phyloP scores from a whole-genome alignment of 2,329 filamentous ascomycete species.

The Cucurbitaria berberidis region DNA sequence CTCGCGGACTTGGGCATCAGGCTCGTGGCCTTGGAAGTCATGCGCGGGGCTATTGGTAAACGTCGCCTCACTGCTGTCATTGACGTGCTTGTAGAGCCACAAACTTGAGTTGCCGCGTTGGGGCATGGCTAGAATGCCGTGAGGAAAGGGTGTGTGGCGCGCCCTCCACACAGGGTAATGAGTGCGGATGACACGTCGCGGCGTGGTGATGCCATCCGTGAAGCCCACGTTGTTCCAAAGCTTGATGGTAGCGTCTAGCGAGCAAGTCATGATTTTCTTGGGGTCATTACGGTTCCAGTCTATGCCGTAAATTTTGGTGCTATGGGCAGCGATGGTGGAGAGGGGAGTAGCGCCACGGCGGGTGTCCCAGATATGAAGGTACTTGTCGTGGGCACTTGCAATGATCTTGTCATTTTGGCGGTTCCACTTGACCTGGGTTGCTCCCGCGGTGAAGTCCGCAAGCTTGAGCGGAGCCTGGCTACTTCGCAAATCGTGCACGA shows the following conservation, averaged over 20 bases:
- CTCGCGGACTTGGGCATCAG: conserved; percentile 73
- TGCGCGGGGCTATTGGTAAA: conserved; percentile 47
- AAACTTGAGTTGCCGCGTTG: conserved; percentile 85
- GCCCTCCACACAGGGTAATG: conserved; percentile 90
- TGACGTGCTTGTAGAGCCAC: conserved; percentile 77
- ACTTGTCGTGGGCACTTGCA: conserved; percentile 88
- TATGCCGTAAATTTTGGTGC: conserved; percentile 92
- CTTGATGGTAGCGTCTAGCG: conserved; percentile 89
- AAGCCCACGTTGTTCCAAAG: conserved; percentile 81
- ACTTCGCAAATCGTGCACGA: conserved; percentile 86
- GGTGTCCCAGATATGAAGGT: conserved; percentile 88
- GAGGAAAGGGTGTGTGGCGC: conserved; percentile 87
- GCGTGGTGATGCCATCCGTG: conserved; percentile 52
- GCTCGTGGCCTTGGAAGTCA: conserved; percentile 61
- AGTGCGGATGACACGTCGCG: conserved; percentile 72
- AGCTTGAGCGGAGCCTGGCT: conserved; percentile 49
- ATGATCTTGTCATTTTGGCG: conserved; percentile 84
- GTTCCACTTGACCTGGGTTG: conserved; percentile 95
- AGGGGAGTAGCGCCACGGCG: conserved; percentile 78
- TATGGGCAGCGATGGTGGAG: conserved; percentile 83
- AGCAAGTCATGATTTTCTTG: conserved; percentile 81
- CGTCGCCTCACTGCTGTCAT: conserved; percentile 43
- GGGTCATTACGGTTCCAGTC: conserved; percentile 87
- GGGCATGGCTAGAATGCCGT: conserved; percentile 86
- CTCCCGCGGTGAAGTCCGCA: conserved; percentile 94